phyloP scores from a whole-genome alignment of 2,329 filamentous ascomycete species.

The Phaeophleospora eucalypticola region DNA sequence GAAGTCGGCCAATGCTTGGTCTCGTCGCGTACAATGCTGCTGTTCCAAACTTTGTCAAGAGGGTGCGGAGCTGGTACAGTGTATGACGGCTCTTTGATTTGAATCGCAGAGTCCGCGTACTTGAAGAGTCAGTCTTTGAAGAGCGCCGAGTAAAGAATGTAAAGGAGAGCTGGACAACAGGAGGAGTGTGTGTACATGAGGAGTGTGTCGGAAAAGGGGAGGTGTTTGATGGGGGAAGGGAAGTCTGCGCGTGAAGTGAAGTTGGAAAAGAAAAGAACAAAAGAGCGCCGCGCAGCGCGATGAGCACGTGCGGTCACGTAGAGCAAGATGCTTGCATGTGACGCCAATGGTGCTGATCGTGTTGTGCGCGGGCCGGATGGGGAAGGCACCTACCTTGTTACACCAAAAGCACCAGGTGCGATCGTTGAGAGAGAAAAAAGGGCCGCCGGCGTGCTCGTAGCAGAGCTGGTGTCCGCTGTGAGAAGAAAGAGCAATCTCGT shows the following conservation, averaged over 20 bases:
- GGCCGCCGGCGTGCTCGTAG: too few relatives aligned
- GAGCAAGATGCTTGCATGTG: slow-evolving; percentile 1
- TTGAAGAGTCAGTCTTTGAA: background rate
- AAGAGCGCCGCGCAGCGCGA: background rate
- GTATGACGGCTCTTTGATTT: too few relatives aligned
- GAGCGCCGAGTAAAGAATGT: background rate
- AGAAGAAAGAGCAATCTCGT: too few relatives aligned
- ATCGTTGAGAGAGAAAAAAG: too few relatives aligned
- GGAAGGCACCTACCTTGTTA: slow-evolving; percentile 2
- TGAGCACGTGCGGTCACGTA: background rate
- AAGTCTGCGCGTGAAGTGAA: background rate
- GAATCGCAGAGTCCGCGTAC: too few relatives aligned
- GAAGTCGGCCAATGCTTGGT: too few relatives aligned
- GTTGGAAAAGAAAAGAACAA: background rate
- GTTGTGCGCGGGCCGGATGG: background rate
- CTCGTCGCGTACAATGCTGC: too few relatives aligned
- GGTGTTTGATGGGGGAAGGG: background rate
- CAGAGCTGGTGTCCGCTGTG: too few relatives aligned
- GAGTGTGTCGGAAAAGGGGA: background rate
- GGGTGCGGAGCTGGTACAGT: background rate
- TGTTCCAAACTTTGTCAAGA: too few relatives aligned
- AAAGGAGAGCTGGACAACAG: background rate
- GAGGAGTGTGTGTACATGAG: background rate
- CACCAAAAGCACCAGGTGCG: too few relatives aligned
- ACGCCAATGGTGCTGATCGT: background rate